Percentiles rank a stretch among this genome's conserved stretches.
These are phyloP conservation scores for Talaromyces funiculosus DNA, from an alignment of 2,329 filamentous ascomycete species.

Conservation along the genomic window DNA sequence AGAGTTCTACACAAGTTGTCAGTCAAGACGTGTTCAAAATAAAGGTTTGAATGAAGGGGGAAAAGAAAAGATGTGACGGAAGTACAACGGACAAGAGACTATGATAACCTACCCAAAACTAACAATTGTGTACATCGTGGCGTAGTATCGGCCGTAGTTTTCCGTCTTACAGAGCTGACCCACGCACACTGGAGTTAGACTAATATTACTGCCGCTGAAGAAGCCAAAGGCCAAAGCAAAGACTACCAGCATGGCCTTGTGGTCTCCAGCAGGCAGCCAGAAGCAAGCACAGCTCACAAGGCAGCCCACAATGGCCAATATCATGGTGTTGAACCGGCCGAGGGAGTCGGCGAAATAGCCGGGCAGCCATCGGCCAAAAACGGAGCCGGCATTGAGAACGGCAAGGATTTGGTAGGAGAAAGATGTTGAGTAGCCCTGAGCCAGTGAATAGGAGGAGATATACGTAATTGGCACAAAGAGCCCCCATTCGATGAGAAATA, in stretches of 20 bases:
- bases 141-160: constrained; percentile 78
- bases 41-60: background rate
- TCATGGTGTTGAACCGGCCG: constrained; percentile 81
- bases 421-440: constrained; percentile 55
- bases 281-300: constrained; percentile 64
- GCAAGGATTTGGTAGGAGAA: constrained; percentile 75
- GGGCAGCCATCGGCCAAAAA: constrained; percentile 71
- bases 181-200: constrained; percentile 76
- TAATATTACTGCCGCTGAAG: constrained; percentile 72
- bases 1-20: background rate
- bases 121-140: constrained; percentile 76
- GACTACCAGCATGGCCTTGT: constrained; percentile 59
- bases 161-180: constrained; percentile 75
- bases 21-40: background rate
- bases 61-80: constrained; percentile 26
- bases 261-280: constrained; percentile 64
- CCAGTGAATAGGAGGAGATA: constrained; percentile 68
- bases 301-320: constrained; percentile 61
- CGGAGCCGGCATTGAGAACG: constrained; percentile 75
- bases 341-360: constrained; percentile 73
- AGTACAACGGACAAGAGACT: background rate
- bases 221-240: constrained; percentile 78
- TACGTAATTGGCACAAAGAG: constrained; percentile 78
- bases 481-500: constrained; percentile 70
- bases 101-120: constrained; percentile 56